Conservation (phyloP, 164 flowering plant species). For the Vitis riparia region DNA sequence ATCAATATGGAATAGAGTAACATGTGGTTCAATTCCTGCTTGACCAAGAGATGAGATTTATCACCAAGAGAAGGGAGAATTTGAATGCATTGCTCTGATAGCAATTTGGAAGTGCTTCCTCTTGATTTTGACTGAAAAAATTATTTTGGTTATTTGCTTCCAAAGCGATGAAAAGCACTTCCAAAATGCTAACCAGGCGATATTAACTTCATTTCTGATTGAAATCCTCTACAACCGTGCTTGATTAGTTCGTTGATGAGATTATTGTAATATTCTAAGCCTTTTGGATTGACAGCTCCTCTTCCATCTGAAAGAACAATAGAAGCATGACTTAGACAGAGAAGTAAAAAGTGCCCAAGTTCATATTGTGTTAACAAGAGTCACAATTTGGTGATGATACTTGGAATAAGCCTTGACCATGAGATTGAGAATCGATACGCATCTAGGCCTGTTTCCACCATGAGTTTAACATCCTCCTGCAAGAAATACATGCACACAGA, state of each 20-base stretch:
- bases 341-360: background rate
- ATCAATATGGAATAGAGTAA: conserved; percentile 14
- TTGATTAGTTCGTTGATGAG: conserved; percentile 37
- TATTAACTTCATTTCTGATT: background rate
- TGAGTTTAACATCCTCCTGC: conserved; percentile 57
- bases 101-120: too few species aligned
- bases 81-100: too few species aligned
- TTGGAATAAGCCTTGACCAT: conserved; percentile 54
- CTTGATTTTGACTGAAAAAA: too few species aligned
- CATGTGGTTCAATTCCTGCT: conserved; percentile 20
- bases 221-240: conserved; percentile 15
- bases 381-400: conserved; percentile 19
- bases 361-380: background rate
- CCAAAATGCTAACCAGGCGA: background rate
- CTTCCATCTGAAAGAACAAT: conserved; percentile 30
- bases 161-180: background rate
- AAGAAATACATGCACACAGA: background rate
- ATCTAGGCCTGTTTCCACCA: conserved; percentile 49
- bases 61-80: too few species aligned
- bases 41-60: too few species aligned
- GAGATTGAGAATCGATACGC: conserved; percentile 57
- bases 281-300: conserved; percentile 43
- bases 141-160: background rate
- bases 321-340: background rate
- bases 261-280: conserved; percentile 42